phyloP scores from a whole-genome alignment of 2,329 filamentous ascomycete genomes.

The Cercospora sojina region DNA sequence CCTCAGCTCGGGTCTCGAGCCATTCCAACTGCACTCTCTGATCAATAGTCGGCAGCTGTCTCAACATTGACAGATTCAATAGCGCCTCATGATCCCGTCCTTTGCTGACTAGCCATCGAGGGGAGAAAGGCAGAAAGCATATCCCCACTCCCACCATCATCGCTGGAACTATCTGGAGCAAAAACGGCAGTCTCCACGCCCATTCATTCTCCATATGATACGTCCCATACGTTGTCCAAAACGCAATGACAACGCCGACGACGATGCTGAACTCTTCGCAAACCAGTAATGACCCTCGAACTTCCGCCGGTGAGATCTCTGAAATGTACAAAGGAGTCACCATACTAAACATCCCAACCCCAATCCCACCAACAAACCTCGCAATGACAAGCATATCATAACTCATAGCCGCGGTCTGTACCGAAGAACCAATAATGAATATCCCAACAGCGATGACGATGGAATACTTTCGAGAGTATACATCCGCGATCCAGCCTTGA shows the following conservation, averaged over 20 bases:
- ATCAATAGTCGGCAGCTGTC: conserved; percentile 49
- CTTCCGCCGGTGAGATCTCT: conserved; percentile 68
- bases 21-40: conserved; percentile 54
- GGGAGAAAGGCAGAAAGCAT: conserved; percentile 38
- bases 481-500: conserved; percentile 42
- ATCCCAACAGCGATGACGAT: conserved; percentile 42
- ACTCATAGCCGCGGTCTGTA: conserved; percentile 38
- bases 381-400: conserved; percentile 37
- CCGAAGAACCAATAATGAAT: conserved; percentile 48
- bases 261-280: conserved; percentile 51
- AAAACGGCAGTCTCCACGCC: conserved; percentile 50
- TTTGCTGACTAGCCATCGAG: conserved; percentile 38
- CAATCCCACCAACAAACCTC: conserved; percentile 37
- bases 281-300: conserved; percentile 48
- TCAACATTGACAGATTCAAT: conserved; percentile 32
- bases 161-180: conserved; percentile 47
- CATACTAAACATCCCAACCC: conserved; percentile 38
- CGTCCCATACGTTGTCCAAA: conserved; percentile 57
- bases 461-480: conserved; percentile 47
- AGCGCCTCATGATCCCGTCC: conserved; percentile 37
- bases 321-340: conserved; percentile 66
- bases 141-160: conserved; percentile 36
- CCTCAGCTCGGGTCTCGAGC: conserved; percentile 55
- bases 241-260: conserved; percentile 52
- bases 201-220: conserved; percentile 50